Percentiles rank a stretch among this genome's conserved stretches.
Evolutionary conservation across 192 early-diverging fungal species (phyloP).

Genomic region (Gaertneriomyces semiglobifer): DNA sequence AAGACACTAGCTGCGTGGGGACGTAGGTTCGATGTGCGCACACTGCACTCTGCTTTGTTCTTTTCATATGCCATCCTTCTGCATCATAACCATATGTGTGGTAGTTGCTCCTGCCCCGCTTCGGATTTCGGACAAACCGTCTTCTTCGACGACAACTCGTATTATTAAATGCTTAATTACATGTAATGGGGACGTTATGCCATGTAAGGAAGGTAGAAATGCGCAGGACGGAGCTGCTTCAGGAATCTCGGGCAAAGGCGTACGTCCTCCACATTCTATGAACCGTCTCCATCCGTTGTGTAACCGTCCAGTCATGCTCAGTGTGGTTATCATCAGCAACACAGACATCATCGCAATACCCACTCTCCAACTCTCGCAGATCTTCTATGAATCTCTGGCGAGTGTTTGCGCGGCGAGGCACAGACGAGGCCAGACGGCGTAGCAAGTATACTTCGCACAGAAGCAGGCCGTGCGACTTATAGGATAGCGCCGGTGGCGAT

Average conservation of each 20-base stretch:
- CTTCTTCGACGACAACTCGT: too few species aligned
- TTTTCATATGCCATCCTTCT: too few species aligned
- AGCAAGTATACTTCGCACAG: conserved; percentile 64
- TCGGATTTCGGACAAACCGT: too few species aligned
- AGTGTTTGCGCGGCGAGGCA: conserved; percentile 48
- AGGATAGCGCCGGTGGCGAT: conserved; percentile 29
- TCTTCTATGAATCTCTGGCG: conserved; percentile 72
- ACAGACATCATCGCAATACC: not conserved
- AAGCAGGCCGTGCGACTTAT: conserved; percentile 62
- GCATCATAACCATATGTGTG: too few species aligned
- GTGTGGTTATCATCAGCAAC: not conserved
- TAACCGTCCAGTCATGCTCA: conserved; percentile 29
- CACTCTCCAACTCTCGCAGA: conserved; percentile 69
- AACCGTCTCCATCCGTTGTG: conserved; percentile 56
- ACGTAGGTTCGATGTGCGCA: too few species aligned
- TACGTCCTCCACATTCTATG: conserved; percentile 66
- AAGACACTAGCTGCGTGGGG: too few species aligned
- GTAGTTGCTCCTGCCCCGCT: too few species aligned
- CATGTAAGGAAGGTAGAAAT: too few species aligned
- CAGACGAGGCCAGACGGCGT: conserved; percentile 39
- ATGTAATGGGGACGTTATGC: too few species aligned
- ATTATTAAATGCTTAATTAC: too few species aligned
- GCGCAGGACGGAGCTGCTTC: too few species aligned
- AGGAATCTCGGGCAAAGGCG: conserved; percentile 39
- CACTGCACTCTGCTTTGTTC: too few species aligned